Conservation (phyloP, 1,139 yeast genomes). For the Ogataea hybrid region DNA sequence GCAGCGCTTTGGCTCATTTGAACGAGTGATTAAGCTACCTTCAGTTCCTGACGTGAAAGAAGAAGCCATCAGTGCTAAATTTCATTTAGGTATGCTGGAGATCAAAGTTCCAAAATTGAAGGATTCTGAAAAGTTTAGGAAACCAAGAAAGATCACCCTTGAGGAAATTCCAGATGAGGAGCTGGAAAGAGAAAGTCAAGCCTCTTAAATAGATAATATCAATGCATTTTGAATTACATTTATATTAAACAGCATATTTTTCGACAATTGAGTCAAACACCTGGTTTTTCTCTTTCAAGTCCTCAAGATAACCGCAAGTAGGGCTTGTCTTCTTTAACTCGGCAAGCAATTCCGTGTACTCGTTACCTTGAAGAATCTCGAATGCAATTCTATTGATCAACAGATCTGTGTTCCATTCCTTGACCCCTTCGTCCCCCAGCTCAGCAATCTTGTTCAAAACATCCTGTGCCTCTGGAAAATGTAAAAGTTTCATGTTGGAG, state of each 20-base stretch:
- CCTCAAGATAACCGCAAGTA: constrained; percentile 38
- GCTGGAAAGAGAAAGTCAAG: constrained; percentile 20
- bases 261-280: constrained; percentile 54
- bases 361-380: constrained; percentile 45
- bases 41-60: constrained; percentile 48
- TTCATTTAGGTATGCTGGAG: constrained; percentile 50
- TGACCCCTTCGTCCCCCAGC: constrained; percentile 24
- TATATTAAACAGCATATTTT: constrained; percentile 37
- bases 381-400: constrained; percentile 54
- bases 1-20: constrained; percentile 50
- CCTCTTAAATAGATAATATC: neutral
- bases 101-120: constrained; percentile 45
- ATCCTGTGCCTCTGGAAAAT: constrained; percentile 42
- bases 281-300: constrained; percentile 44
- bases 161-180: constrained; percentile 33
- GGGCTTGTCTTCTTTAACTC: constrained; percentile 43
- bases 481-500: constrained; percentile 39
- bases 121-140: constrained; percentile 14
- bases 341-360: constrained; percentile 34
- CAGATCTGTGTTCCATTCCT: constrained; percentile 39
- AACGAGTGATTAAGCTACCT: constrained; percentile 54
- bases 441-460: constrained; percentile 34
- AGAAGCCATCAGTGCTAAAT: constrained; percentile 51
- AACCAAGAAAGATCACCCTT: constrained; percentile 24
- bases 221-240: neutral